Evolutionary conservation across 2,329 filamentous ascomycete genomes (phyloP), one percentile per base, ranked within the genome.

Genomic region (Hymenoscyphus linearis): DNA sequence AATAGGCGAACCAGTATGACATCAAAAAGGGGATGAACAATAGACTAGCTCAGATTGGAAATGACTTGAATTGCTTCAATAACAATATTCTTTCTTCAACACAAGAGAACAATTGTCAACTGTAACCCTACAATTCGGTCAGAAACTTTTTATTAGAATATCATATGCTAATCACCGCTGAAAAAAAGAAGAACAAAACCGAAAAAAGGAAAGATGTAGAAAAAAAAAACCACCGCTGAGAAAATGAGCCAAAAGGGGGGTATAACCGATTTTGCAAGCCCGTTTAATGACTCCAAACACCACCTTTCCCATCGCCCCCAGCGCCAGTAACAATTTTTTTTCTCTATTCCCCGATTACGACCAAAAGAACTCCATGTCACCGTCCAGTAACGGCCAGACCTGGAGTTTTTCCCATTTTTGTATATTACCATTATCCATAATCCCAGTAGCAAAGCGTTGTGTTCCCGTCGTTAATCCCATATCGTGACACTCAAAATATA

Each of bases 251-350:
- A 52, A 58, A 52, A 37, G 16, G 36, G 13, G 55, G 50, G 50
- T 61, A 61, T 61, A 50, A 55, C 37, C 61, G 57, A 59, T 57
- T 57, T 52, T 31, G 31, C 26, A 58, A 40, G 56, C 53, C 53
- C 31, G 18, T 31, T 31, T 25, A 55, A 55, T 55, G 34, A 31
- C 26, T n/a, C 31, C 31, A 55, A 37, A 53, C 25, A 53, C 44
- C 44, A 3, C 22, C 18, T n/a, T n/a, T n/a, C 14, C n/a, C 18
- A 50, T 50, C 14, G 16, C 14, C 14, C n/a, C 44, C 18, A 22
- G 22, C 44, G 18, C 44, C 44, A 50, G n/a, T 50, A 13, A 31
- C 31, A 50, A 25, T 18, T 26, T 26, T 50, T 47, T 50, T 47
- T 22, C n/a, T 18, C 10, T 50, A 50, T 25, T 18, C 18, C 12